Evolutionary conservation across 768 basidiomycete genomes (phyloP), one percentile per base, ranked within the genome.

Genomic region (Russula ochroleuca): DNA sequence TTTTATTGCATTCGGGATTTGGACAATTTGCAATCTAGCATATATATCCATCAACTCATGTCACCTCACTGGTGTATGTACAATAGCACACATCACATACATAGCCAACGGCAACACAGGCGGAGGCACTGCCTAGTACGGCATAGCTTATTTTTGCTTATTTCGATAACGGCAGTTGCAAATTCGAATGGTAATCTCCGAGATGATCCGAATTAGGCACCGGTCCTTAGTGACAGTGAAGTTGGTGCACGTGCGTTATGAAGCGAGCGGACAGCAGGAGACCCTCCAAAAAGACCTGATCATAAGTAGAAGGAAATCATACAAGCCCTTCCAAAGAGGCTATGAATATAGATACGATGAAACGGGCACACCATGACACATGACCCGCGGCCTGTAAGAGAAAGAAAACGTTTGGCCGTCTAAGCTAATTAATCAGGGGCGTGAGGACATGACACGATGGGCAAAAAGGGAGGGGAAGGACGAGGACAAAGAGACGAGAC

Each of bases 281-380:
- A 53, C 35, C 63, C 51, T 64, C 63, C 57, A 59, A 58, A 64
- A 63, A 48, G 23, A 53, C 63, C 57, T 54, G 57, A 59, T 64
- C 63, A 59, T 64, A 59, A 64, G 23, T 47, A 62, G 47, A 48
- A 23, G 11, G 11, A 52, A 59, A 33, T 47, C 57, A 63, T 64
- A 64, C 63, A 64, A 43, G 43, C 57, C 57, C 31, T 52, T 41
- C 23, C 50, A 33, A 58, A 59, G 11, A 13, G 43, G 63, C 57
- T 33, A 59, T 9, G 45, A 28, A 31, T 54, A 59, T 64, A 59
- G 63, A 64, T 64, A 64, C 57, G 31, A 58, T 47, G 37, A 49
- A 28, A n/a, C 38, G 47, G 40, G 48, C 9, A 31, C 7, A 62
- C 23, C 49, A 57, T 45, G 55, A 41, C 49, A 41, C 54, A 40